Evolutionary conservation across 2,329 filamentous ascomycete species (phyloP), one percentile per base, ranked within the genome.

Genomic region (Clarireedia monteithiana): DNA sequence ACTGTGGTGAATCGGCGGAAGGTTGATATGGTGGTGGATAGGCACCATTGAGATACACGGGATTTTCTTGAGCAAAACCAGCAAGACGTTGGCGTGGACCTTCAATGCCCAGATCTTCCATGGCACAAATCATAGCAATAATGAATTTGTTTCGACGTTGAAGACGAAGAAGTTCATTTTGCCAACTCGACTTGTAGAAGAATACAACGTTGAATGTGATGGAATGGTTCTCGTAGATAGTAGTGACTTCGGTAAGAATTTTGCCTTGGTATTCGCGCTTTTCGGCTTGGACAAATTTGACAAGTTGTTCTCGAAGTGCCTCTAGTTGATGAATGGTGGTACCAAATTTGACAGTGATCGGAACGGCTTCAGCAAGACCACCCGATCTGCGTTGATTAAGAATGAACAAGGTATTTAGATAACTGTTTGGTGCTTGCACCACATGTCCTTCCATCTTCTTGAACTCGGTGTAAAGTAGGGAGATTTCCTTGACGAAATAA

Each of bases 391-490:
- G 85, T 73, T 96, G 91, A 71, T 97, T 97, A 46, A 96, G 84
- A 60, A 97, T 95, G 72, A 96, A 96, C 0, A 97, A 79, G 0
- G 83, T 90, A 72, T 96, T 97, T 55, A 97, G 80, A 39, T 96
- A 84, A 57, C 88, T 95, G 78, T 97, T 97, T 10, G 92, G 92
- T 0, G 92, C 92, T 71, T 96, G 92, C 0, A 97, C 92, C 24
- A 96, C 86, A 65, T 96, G 91, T 2, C 92, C 92, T 71, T 96
- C 87, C 88, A 96, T 92, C 77, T 96, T 96, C 78, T 96, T 96
- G 76, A 96, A 96, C 67, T 96, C 92, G 14, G 92, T 97, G 70
- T 94, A 97, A 15, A 96, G 79, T 1, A 97, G 78, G 1, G 90
- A 88, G 55, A 97, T 95, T 67, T 96, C 89, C 54, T 95, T 95